Evolutionary conservation across 352 stramenopile genomes (phyloP).

Genomic region (Pythium guiyangense): DNA sequence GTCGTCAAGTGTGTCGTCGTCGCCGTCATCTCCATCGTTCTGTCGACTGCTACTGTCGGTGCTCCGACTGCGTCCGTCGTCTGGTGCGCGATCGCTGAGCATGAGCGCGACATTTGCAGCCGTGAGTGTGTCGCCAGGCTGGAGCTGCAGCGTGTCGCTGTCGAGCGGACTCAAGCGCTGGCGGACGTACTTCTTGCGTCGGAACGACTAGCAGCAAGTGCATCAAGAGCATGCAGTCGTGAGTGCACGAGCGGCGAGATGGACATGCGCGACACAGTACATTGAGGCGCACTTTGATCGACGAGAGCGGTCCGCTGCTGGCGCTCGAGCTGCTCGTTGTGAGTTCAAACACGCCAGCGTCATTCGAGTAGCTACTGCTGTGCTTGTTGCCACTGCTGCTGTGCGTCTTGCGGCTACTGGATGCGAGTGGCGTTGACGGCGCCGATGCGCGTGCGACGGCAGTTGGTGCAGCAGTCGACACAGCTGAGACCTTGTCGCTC

Average conservation of each 20-base stretch:
- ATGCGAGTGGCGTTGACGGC: background rate
- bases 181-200: constrained; percentile 44
- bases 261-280: background rate
- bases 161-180: constrained; percentile 39
- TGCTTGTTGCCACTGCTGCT: background rate
- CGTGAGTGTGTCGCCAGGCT: background rate
- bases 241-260: background rate
- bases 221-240: background rate
- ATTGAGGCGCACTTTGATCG: constrained; percentile 2
- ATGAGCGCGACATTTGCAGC: constrained; percentile 2
- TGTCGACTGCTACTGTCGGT: background rate
- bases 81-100: background rate
- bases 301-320: constrained; percentile 2
- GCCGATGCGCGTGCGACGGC: background rate
- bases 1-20: constrained; percentile 8
- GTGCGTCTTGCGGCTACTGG: background rate
- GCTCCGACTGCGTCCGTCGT: constrained; percentile 4
- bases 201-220: constrained; percentile 27
- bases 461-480: constrained; percentile 2
- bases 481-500: constrained; percentile 6
- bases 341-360: background rate
- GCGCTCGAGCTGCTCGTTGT: background rate
- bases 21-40: background rate
- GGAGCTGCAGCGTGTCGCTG: constrained; percentile 12
- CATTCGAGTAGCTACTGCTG: background rate